A percentile compares a stretch with the other conserved stretches of the same genome.
Evolutionary conservation across 192 early-diverging fungal genomes (phyloP).

Genomic region (Umbelopsis isabellina): DNA sequence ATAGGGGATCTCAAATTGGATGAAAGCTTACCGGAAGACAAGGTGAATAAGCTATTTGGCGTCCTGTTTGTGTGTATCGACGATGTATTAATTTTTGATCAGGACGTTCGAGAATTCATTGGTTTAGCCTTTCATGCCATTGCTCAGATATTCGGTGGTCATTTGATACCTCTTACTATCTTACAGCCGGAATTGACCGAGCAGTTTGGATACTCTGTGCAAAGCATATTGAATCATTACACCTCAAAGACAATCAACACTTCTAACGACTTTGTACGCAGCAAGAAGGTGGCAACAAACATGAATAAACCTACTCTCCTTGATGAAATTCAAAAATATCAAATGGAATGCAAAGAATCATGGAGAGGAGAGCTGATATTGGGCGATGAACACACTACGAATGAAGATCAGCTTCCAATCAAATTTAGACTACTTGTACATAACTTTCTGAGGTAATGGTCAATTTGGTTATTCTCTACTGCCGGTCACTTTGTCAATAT

Average conservation of each 20-base stretch:
- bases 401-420: neutral
- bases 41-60: neutral
- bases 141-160: conserved; percentile 23
- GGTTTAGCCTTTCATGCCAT: conserved; percentile 2
- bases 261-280: neutral
- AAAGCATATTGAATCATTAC: conserved; percentile 6
- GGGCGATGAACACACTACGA: neutral
- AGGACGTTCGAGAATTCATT: conserved; percentile 16
- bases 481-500: too few species aligned
- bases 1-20: neutral
- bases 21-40: neutral
- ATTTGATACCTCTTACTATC: conserved; percentile 6
- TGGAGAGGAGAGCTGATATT: neutral
- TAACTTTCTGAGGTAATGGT: conserved; percentile 11
- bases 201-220: neutral
- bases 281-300: neutral
- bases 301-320: neutral
- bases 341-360: neutral
- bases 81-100: neutral
- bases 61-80: neutral
- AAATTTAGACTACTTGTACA: conserved; percentile 12
- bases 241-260: conserved; percentile 6
- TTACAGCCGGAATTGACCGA: conserved; percentile 6
- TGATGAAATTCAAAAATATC: neutral
- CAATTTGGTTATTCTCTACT: too few species aligned